phyloP scores from a whole-genome alignment of 305 asterid species.

The Plantago lanceolata region DNA sequence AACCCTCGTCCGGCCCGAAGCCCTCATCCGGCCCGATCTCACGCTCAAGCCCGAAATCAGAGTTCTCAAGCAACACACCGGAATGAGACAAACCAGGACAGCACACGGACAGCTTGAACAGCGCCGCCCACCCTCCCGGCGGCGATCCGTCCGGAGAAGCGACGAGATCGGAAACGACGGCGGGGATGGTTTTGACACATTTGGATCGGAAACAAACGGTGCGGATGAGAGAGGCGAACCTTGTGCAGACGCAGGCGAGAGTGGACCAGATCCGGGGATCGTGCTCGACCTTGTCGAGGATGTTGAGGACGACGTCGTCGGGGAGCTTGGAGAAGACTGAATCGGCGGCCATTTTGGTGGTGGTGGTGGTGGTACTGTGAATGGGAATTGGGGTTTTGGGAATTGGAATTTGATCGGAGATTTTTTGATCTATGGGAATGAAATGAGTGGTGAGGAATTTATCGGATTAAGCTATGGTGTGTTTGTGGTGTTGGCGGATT shows the following conservation, averaged over 20 bases:
- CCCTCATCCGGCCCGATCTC: slow-evolving; percentile 76
- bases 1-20: slow-evolving; percentile 42
- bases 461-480: neutral
- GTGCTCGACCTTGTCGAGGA: slow-evolving; percentile 66
- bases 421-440: too few relatives aligned
- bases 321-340: slow-evolving; percentile 61
- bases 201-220: slow-evolving; percentile 57
- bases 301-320: slow-evolving; percentile 74
- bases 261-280: slow-evolving; percentile 89
- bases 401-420: neutral
- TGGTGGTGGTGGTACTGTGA: too few relatives aligned
- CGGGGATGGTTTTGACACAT: slow-evolving; percentile 62
- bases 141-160: slow-evolving; percentile 29
- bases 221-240: slow-evolving; percentile 59
- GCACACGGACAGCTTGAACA: slow-evolving; percentile 80
- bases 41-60: slow-evolving; percentile 88
- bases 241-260: slow-evolving; percentile 74
- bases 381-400: neutral
- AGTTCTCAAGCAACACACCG: slow-evolving; percentile 81
- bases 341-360: slow-evolving; percentile 40
- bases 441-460: neutral
- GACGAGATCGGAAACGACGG: slow-evolving; percentile 69
- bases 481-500: too few relatives aligned
- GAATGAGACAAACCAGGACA: slow-evolving; percentile 83
- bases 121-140: slow-evolving; percentile 67